Evolutionary conservation across 768 basidiomycete genomes (phyloP).

Genomic region (Sarcodon sp.): DNA sequence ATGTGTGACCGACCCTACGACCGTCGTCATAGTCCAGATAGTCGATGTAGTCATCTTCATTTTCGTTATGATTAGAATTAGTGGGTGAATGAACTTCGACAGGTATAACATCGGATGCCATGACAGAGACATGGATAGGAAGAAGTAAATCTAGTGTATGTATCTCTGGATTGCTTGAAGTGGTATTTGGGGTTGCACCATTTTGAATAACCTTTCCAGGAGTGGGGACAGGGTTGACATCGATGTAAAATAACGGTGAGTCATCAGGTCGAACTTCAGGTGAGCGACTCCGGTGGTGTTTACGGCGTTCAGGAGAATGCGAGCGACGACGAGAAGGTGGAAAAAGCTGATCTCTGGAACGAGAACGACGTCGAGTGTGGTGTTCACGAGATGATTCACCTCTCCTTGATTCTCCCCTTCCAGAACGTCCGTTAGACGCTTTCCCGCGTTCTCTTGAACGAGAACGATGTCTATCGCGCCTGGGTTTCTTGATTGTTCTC

Average conservation of each 20-base stretch:
- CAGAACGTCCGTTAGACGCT: not conserved
- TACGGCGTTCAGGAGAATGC: slow-evolving; percentile 9
- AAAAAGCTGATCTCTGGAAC: slow-evolving; percentile 13
- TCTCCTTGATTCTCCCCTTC: not conserved
- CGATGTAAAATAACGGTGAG: slow-evolving; percentile 33
- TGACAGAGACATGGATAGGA: slow-evolving; percentile 57
- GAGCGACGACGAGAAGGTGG: slow-evolving; percentile 17
- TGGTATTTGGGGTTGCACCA: not conserved
- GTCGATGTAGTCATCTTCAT: slow-evolving; percentile 59
- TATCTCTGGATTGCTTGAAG: slow-evolving; percentile 1
- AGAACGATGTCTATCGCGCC: too few relatives aligned
- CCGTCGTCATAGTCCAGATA: slow-evolving; percentile 64
- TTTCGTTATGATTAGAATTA: slow-evolving; percentile 32
- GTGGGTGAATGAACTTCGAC: slow-evolving; percentile 33
- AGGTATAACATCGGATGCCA: slow-evolving; percentile 14
- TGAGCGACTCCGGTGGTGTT: slow-evolving; percentile 19
- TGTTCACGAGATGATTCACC: slow-evolving; percentile 1
- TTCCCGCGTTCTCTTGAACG: too few relatives aligned
- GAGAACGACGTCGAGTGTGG: slow-evolving; percentile 11
- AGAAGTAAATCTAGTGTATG: slow-evolving; percentile 28
- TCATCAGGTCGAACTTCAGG: not conserved
- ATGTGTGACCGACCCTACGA: slow-evolving; percentile 28
- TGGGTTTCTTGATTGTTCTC: slow-evolving; percentile 6
- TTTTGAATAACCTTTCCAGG: slow-evolving; percentile 10
- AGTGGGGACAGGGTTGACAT: slow-evolving; percentile 27